Percentiles rank a stretch among this genome's conserved stretches.
Evolutionary conservation across 73 alveolate species (phyloP).

Genomic region (Symbiodinium natans): DNA sequence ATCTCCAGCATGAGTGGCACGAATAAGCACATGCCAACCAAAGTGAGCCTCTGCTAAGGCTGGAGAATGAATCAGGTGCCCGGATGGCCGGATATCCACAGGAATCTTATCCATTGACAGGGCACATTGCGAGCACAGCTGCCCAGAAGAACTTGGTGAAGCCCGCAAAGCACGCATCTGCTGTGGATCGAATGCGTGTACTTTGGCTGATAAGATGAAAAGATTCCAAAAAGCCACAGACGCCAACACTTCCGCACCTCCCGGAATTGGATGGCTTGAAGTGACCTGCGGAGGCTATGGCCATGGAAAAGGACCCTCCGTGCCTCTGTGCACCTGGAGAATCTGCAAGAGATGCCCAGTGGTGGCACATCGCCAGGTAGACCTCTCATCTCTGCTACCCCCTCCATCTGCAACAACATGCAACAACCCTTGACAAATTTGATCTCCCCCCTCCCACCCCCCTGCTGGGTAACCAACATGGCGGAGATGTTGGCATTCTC

Average conservation of each 20-base stretch:
- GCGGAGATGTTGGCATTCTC: too few relatives aligned
- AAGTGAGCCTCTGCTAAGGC: constrained; percentile 27
- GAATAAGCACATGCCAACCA: constrained; percentile 32
- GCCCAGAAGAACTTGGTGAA: constrained; percentile 89
- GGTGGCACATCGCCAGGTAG: neutral
- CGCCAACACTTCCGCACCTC: neutral
- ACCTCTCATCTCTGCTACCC: too few relatives aligned
- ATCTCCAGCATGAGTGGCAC: constrained; percentile 72
- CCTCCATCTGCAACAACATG: too few relatives aligned
- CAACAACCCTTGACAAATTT: too few relatives aligned
- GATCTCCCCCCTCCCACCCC: too few relatives aligned
- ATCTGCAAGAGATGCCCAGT: neutral
- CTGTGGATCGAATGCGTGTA: neutral
- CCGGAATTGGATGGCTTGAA: neutral
- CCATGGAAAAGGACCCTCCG: neutral
- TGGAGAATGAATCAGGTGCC: too few relatives aligned
- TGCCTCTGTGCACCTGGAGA: neutral
- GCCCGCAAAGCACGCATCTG: constrained; percentile 51
- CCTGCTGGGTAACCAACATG: too few relatives aligned
- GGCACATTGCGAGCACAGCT: constrained; percentile 37
- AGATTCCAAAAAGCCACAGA: neutral
- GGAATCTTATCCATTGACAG: too few relatives aligned
- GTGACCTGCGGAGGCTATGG: neutral
- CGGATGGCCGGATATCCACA: too few relatives aligned
- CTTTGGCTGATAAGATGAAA: too few relatives aligned